Evolutionary conservation across 2,329 filamentous ascomycete species (phyloP), one percentile per base, ranked within the genome.

Genomic region (Zarea fungicola): DNA sequence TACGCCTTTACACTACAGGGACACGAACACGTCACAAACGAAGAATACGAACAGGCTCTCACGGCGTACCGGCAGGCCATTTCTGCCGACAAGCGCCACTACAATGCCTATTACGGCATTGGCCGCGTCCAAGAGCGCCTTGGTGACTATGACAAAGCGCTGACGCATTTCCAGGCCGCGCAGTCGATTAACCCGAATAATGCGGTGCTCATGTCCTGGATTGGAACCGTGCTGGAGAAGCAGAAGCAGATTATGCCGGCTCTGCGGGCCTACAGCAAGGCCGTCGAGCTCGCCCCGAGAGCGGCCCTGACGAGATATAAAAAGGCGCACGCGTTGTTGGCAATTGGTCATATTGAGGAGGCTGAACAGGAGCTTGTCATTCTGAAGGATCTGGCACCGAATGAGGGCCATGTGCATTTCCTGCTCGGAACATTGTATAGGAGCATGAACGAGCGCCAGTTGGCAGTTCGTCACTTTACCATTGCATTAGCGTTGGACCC

Each of bases 101-200:
- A 97, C 72, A 96, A 96, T 62, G 93, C 92, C n/a, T 97, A 95
- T 80, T 99, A 97, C 64, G 93, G 93, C 56, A 83, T 87, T 49
- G 83, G 82, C 25, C 76, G 80, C 52, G 90, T 96, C 2, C 93
- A 92, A 60, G 89, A 95, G 66, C 92, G 91, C 62, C 80, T 95
- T 59, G 91, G 90, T 61, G 91, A 89, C 64, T 91, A 89, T 58
- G 89, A 95, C 53, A 89, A 93, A 64, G 92, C 93, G 2, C 88
- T 95, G 61, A 84, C 85, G 50, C 92, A 99, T 70, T 99, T 95
- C 73, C 82, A 89, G 52, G 86, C 89, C 18, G 93, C 93, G 2
- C 85, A 89, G 11, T 75, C 77, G 35, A 96, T 99, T 67, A 97
- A 99, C 60, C 90, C 92, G 3, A 92, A 88, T 52, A 97, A 99